A percentile compares a stretch with the other conserved stretches of the same genome.
Evolutionary conservation across 345 rosid species (phyloP).

Genomic region (Pelargonium nanum): DNA sequence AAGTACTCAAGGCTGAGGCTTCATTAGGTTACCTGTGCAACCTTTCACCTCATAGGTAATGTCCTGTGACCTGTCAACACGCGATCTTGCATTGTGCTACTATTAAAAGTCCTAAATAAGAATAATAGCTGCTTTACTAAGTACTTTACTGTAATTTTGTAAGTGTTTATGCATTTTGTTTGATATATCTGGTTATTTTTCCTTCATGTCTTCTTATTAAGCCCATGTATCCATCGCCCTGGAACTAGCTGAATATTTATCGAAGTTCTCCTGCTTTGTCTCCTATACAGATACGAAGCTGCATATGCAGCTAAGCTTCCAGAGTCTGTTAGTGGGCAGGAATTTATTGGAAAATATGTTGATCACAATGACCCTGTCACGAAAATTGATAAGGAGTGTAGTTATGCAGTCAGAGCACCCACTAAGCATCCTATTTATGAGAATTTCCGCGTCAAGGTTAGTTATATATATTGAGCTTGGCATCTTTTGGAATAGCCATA

Average conservation of each 20-base stretch:
- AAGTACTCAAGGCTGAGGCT: conserved; percentile 64
- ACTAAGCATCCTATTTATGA: conserved; percentile 81
- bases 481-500: background rate
- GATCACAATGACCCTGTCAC: conserved; percentile 89
- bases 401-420: conserved; percentile 66
- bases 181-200: background rate
- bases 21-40: conserved; percentile 85
- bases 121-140: too few relatives aligned
- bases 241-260: background rate
- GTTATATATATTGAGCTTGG: background rate
- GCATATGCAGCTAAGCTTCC: conserved; percentile 62
- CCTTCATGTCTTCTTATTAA: background rate
- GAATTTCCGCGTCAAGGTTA: conserved; percentile 89
- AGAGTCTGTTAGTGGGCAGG: conserved; percentile 57
- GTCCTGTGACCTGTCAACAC: background rate
- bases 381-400: conserved; percentile 50
- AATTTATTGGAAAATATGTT: conserved; percentile 46
- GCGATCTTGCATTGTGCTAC: background rate
- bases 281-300: conserved; percentile 63
- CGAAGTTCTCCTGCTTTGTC: too few relatives aligned
- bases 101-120: background rate
- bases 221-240: background rate
- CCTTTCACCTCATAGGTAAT: conserved; percentile 84
- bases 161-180: too few relatives aligned
- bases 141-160: too few relatives aligned